Base-by-base conservation (phyloP, 2,329 filamentous ascomycete species). In the Ramularia collo-cygni region DNA sequence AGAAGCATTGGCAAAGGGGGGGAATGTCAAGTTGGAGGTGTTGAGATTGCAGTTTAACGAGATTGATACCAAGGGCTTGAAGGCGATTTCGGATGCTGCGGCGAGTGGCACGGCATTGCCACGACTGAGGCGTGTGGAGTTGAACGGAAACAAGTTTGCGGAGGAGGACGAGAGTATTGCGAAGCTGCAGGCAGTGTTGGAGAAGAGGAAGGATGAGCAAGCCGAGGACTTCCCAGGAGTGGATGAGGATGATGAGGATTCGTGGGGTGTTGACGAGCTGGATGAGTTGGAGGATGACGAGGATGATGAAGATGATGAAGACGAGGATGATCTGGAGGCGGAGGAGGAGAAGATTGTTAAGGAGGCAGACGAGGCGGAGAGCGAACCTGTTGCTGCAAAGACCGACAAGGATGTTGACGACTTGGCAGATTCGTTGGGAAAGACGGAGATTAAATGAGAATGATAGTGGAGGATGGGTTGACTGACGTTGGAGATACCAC, bases 61-160 rank as follows among this genome's bases (percentile, higher is more conserved):
- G 52, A 92, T 98, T 59, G 88, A 85, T 28, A 71, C 81, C 1
- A 74, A 79, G 42, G 85, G 83, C 13, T 64, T 96, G 35, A 80
- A 84, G 59, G 75, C 73, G 2, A 72, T 98, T 38, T 75, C 81
- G 3, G 68, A 75, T 14, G 85, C 85, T 2, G 79, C 79, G 4
- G 77, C 78, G 54, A 68, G 74, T 7, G 44, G 41, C 4, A 43
- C 47, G 5, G 72, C 74, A 2, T 74, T 98, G 7, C 88, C 87
- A 2, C 75, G 76, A 9, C 69, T 98, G 51, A 83, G 82, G 67
- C 81, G 89, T 55, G 77, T 98, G 35, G 92, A 96, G 67, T 70
- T 98, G 51, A 96, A 98, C 62, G 92, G 92, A 36, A 98, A 98
- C 70, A 92, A 87, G 60, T 95, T 98, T 55, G 71, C 76, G 7